Evolutionary conservation across 768 basidiomycete genomes (phyloP), one percentile per base, ranked within the genome.

Genomic region (Amanita inopinata): DNA sequence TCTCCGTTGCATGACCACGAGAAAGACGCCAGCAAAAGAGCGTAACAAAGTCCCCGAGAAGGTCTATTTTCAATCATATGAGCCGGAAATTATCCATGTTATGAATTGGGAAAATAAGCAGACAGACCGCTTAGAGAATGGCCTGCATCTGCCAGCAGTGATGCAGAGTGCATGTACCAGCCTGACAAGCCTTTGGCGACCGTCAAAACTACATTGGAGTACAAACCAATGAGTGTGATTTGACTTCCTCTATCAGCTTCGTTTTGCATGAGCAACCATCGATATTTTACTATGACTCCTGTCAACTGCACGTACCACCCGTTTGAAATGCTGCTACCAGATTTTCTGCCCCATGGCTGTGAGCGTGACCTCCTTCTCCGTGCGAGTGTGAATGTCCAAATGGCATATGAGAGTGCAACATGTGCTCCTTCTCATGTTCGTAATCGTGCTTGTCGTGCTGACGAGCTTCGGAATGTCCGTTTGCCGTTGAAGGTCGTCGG

Each of bases 131-230:
- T 87, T 48, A 88, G 46, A 0, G 86, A 89, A 57, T 99, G 94
- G 17, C 87, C 93, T 0, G 93, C 92, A 52, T 97, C 94, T 2
- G 94, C 94, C 11, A 98, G 69, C 32, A 98, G 65, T 0, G 89
- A 80, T 5, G 91, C 90, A 4, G 87, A 91, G 53, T 97, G 91
- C 73, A 87, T 74, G 56, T 75, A 80, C 76, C 83, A 84, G 15
- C 92, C 96, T 28, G 94, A 93, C 8, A 72, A 54, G 28, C 91
- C 94, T 59, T 99, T 99, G 22, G 80, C 69, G 11, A 66, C 67
- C 0, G 93, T 96, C 49, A 99, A 63, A 4, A 69, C 76, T 24
- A 98, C 67, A 53, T 98, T 98, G 39, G 83, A 70, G 40, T 78
- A 70, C 24, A 98, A 66, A 0, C 96, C 94, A 48, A 91, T 62